A percentile compares a stretch with the other conserved stretches of the same genome.
These are phyloP conservation scores for Gossypioides kirkii DNA, from an alignment of 345 rosid species.

Conservation along the genomic window DNA sequence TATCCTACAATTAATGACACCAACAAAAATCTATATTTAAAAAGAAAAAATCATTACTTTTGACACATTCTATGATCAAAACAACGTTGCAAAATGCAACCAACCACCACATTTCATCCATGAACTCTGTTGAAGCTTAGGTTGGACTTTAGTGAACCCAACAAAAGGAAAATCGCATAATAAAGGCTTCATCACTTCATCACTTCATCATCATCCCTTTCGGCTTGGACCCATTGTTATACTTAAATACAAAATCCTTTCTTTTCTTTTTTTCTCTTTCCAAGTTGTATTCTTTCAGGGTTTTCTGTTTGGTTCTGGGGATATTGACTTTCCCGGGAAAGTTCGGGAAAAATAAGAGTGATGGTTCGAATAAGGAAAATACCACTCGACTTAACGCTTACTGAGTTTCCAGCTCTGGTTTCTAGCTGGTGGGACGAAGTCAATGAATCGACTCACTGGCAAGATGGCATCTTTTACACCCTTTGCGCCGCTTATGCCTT, in stretches of 20 bases:
- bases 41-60: not conserved
- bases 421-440: slow-evolving; percentile 19
- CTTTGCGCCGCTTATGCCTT: slow-evolving; percentile 91
- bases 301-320: slow-evolving; percentile 3
- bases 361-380: slow-evolving; percentile 5
- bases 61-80: too few species aligned
- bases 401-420: slow-evolving; percentile 1
- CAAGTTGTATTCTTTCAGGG: not conserved
- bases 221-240: not conserved
- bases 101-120: not conserved
- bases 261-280: not conserved
- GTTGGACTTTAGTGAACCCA: not conserved
- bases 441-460: slow-evolving; percentile 63
- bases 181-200: not conserved
- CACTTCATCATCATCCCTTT: not conserved
- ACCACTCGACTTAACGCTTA: not conserved
- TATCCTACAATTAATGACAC: not conserved
- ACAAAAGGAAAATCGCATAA: not conserved
- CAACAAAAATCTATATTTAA: not conserved
- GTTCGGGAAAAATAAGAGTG: not conserved
- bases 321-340: slow-evolving; percentile 11
- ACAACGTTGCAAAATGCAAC: not conserved
- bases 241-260: not conserved
- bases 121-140: slow-evolving; percentile 4
- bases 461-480: slow-evolving; percentile 83